Evolutionary conservation across 768 basidiomycete species (phyloP).

Genomic region (Fomitopsis pulvina): DNA sequence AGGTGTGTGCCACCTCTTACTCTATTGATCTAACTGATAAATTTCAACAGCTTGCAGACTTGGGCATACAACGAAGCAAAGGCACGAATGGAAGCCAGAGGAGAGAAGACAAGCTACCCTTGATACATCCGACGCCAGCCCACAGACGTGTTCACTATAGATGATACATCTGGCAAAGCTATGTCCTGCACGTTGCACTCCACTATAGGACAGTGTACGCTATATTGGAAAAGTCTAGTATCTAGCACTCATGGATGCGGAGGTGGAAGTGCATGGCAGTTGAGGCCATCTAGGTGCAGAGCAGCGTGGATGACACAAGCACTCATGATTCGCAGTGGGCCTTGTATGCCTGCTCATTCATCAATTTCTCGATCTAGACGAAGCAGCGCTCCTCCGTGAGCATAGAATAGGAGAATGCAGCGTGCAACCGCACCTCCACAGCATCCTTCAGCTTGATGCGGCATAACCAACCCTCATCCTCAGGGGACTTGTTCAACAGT

Average conservation of each 20-base stretch:
- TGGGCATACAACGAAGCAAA: conserved; percentile 93
- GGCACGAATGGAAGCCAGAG: conserved; percentile 85
- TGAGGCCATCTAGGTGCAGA: conserved; percentile 5
- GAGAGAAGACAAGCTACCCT: conserved; percentile 58
- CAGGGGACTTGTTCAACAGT: conserved; percentile 83
- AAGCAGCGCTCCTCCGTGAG: no score
- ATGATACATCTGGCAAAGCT: no score
- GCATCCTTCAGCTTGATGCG: conserved; percentile 80
- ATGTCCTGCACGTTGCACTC: no score
- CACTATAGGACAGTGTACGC: no score
- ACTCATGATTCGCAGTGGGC: conserved; percentile 40
- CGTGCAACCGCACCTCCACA: conserved; percentile 50
- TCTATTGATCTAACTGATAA: neutral
- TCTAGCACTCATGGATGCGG: neutral
- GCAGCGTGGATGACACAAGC: no score
- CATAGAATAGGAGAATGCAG: neutral
- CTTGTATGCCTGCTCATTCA: conserved; percentile 75
- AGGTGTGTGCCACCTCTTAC: conserved; percentile 46
- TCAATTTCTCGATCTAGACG: conserved; percentile 69
- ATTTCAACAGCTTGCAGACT: conserved; percentile 69
- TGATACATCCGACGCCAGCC: no score
- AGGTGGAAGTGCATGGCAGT: conserved; percentile 8
- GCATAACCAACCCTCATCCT: conserved; percentile 91
- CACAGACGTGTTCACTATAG: no score
- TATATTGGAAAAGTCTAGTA: neutral